Conservation (phyloP, 148 eudicot species). For the Silene uniflora region DNA sequence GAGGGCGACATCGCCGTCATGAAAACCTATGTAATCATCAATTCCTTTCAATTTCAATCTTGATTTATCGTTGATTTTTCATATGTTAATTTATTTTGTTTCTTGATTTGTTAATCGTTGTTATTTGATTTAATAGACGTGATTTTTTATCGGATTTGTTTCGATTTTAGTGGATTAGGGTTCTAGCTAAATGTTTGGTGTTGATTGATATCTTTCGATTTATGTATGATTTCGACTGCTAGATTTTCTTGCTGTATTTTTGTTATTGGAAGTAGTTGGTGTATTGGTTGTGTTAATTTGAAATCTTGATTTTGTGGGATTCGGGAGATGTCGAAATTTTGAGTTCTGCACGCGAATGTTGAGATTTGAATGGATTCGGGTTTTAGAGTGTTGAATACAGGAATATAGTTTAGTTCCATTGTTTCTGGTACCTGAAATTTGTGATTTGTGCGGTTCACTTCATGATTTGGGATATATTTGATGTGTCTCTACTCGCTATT, state of each 20-base stretch:
- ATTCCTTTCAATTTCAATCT: neutral
- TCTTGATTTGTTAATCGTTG: neutral
- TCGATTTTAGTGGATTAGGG: neutral
- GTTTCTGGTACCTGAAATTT: neutral
- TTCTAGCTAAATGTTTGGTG: too few species aligned
- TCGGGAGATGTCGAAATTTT: neutral
- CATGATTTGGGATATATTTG: neutral
- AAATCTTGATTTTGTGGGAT: neutral
- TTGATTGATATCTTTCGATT: too few species aligned
- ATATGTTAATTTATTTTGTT: neutral
- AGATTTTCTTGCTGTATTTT: neutral
- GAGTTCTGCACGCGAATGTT: neutral
- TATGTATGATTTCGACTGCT: too few species aligned
- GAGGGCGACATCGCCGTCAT: slow-evolving; percentile 95
- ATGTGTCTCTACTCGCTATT: neutral
- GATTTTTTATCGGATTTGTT: neutral
- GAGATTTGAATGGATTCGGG: too few species aligned
- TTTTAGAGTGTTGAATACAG: neutral
- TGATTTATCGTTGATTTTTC: neutral
- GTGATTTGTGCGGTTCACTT: neutral
- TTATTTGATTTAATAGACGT: neutral
- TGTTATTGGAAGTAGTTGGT: neutral
- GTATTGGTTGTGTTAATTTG: neutral
- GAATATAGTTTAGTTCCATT: neutral
- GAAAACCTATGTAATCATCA: slow-evolving; percentile 59